These are phyloP conservation scores for Pterocarpus santalinus DNA, from an alignment of 306 rosid genomes.

Conservation along the genomic window DNA sequence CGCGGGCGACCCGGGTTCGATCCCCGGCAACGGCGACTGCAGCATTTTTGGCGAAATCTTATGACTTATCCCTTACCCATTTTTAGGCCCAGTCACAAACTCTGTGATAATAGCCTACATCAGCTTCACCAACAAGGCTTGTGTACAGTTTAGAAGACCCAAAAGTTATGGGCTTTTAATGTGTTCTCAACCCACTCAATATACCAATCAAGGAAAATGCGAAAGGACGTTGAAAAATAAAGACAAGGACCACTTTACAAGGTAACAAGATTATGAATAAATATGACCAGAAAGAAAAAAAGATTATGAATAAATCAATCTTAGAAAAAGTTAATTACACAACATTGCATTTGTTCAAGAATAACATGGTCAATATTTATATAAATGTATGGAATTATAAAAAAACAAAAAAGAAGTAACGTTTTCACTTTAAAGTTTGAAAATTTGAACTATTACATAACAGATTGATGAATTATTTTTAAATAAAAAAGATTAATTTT, in stretches of 20 bases:
- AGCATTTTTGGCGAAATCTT: background rate
- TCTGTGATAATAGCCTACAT: too few species aligned
- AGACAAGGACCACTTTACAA: background rate
- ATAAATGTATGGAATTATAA: background rate
- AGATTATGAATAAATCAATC: too few species aligned
- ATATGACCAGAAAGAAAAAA: too few species aligned
- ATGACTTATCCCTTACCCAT: background rate
- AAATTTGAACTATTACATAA: background rate
- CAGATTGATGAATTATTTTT: background rate
- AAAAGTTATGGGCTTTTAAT: background rate
- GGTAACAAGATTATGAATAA: background rate
- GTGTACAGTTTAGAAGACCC: background rate
- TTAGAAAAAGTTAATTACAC: too few species aligned
- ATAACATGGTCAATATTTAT: too few species aligned
- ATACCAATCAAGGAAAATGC: too few species aligned
- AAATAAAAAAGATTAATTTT: too few species aligned
- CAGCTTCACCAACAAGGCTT: too few species aligned
- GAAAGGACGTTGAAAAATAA: too few species aligned
- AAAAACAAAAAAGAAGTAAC: too few species aligned
- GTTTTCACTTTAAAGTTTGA: background rate
- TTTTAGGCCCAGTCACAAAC: background rate
- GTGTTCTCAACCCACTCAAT: background rate
- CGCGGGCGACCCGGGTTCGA: conserved; percentile 12
- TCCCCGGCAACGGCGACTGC: background rate
- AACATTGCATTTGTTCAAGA: too few species aligned